Conservation (phyloP, 305 asterid genomes). For the Solanum hybrid region DNA sequence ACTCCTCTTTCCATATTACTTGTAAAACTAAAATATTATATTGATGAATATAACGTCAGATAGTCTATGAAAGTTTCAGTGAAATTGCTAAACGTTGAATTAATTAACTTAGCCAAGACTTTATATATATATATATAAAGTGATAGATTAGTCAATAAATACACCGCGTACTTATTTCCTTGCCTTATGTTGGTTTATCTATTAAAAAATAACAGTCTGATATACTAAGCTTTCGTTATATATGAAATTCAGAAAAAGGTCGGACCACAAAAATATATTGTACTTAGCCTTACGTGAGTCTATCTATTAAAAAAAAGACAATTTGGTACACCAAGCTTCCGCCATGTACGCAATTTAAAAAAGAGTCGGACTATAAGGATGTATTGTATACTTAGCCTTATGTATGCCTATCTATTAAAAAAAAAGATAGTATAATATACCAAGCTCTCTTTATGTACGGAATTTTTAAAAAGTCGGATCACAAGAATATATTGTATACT, state of each 20-base stretch:
- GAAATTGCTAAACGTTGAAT: neutral
- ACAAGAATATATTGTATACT: too few relatives aligned
- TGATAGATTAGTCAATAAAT: neutral
- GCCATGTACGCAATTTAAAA: too few relatives aligned
- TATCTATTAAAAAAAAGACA: too few relatives aligned
- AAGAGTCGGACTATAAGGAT: neutral
- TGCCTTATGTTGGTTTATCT: neutral
- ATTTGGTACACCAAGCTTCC: too few relatives aligned
- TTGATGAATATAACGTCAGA: neutral
- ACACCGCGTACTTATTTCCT: neutral
- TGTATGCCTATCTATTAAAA: neutral
- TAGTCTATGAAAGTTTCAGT: neutral
- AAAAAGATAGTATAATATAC: too few relatives aligned
- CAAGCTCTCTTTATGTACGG: rapidly evolving
- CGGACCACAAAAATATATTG: too few relatives aligned
- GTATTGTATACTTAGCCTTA: neutral
- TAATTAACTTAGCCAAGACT: too few relatives aligned
- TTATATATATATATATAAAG: too few relatives aligned
- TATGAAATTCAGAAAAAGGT: rapidly evolving
- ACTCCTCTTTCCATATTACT: neutral
- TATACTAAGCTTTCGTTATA: too few relatives aligned
- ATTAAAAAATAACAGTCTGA: too few relatives aligned
- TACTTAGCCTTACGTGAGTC: neutral
- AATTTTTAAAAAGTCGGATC: too few relatives aligned
- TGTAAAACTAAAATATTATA: neutral